Conservation (phyloP, 768 basidiomycete species). For the Naganishia friedmannii region DNA sequence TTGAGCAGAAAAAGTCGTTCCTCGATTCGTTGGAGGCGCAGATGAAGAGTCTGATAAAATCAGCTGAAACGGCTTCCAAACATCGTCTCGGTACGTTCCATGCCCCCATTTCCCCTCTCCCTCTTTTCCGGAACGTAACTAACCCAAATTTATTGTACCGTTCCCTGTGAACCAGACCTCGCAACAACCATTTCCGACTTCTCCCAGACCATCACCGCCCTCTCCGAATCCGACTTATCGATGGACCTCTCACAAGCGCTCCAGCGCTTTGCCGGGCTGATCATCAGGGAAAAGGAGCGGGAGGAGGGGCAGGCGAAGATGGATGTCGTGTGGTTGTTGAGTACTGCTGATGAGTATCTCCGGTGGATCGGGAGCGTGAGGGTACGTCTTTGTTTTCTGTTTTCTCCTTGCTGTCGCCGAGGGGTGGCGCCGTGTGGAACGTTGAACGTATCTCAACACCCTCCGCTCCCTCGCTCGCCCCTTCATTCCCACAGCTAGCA, state of each 20-base stretch:
- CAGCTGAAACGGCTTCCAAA: constrained; percentile 79
- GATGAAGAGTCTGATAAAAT: constrained; percentile 76
- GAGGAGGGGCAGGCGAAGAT: constrained; percentile 73
- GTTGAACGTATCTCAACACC: no score
- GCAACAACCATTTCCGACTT: constrained; percentile 73
- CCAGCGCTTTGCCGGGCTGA: constrained; percentile 68
- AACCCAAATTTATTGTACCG: not conserved
- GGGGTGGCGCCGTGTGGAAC: no score
- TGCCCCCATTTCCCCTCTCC: not conserved
- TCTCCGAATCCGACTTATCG: constrained; percentile 73
- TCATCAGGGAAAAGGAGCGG: constrained; percentile 69
- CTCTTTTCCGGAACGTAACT: not conserved
- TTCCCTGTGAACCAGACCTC: constrained; percentile 59
- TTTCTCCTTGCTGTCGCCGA: not conserved
- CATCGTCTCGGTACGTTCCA: constrained; percentile 64
- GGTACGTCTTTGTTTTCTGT: constrained; percentile 56
- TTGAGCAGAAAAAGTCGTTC: constrained; percentile 77
- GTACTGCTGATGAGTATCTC: constrained; percentile 90
- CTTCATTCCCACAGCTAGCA: constrained; percentile 63
- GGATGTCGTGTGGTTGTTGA: constrained; percentile 76
- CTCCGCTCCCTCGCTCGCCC: not conserved
- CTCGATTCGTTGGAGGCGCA: constrained; percentile 88
- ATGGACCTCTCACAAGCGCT: constrained; percentile 68
- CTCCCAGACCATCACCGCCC: constrained; percentile 64
- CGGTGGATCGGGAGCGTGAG: constrained; percentile 81